Evolutionary conservation across 2,329 filamentous ascomycete species (phyloP).

Genomic region (Neoarthrinium moseri): DNA sequence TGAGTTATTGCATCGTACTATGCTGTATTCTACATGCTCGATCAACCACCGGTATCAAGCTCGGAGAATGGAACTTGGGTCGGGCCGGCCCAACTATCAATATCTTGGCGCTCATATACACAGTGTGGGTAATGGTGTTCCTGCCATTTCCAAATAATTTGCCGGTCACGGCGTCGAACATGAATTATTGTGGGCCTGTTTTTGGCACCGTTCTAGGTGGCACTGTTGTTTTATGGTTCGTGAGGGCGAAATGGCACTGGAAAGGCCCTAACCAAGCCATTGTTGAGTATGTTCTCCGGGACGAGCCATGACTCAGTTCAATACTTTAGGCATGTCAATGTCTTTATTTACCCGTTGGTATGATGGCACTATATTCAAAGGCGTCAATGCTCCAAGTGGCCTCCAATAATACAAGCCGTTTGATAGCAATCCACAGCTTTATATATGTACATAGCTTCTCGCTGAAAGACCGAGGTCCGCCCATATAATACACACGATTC

Average conservation of each 20-base stretch:
- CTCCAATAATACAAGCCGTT: too few relatives aligned
- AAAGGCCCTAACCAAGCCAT: not conserved
- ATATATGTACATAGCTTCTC: too few relatives aligned
- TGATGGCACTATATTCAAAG: too few relatives aligned
- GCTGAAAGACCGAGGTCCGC: too few relatives aligned
- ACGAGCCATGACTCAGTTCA: not conserved
- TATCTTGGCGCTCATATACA: not conserved
- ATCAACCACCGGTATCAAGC: not conserved
- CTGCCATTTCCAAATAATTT: constrained; percentile 7
- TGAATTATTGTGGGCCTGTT: constrained; percentile 7
- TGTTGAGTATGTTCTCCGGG: not conserved
- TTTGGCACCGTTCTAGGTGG: constrained; percentile 3
- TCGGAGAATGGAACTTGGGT: constrained; percentile 4
- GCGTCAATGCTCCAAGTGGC: too few relatives aligned
- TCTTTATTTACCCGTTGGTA: too few relatives aligned
- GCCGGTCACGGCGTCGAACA: constrained; percentile 5
- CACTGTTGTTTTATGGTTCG: not conserved
- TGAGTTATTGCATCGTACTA: constrained; percentile 5
- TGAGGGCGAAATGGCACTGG: constrained; percentile 1
- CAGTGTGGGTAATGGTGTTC: constrained; percentile 5
- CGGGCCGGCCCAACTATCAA: constrained; percentile 3
- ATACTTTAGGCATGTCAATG: too few relatives aligned
- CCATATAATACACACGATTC: too few relatives aligned
- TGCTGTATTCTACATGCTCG: constrained; percentile 2
- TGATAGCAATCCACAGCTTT: too few relatives aligned